Evolutionary conservation across 148 eudicot genomes (phyloP).

Genomic region (Diospyros kaki): DNA sequence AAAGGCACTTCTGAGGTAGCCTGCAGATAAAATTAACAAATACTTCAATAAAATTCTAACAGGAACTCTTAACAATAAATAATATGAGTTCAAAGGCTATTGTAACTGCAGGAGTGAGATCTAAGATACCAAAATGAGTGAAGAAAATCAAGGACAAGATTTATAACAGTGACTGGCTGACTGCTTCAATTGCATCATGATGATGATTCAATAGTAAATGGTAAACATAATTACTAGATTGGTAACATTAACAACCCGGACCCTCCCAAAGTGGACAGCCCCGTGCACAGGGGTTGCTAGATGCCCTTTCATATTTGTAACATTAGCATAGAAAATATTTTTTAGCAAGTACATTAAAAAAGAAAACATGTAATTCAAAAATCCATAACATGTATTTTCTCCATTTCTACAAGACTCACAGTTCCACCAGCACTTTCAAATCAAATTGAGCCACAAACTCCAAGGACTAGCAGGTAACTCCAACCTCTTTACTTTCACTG

Average conservation of each 20-base stretch:
- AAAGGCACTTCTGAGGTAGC: constrained; percentile 83
- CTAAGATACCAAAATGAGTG: neutral
- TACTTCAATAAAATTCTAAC: constrained; percentile 6
- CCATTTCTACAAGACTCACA: constrained; percentile 2
- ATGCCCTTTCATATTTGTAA: too few species aligned
- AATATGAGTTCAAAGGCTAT: constrained; percentile 3
- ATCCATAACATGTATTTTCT: neutral
- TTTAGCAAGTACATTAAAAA: too few species aligned
- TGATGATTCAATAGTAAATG: neutral
- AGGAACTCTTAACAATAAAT: neutral
- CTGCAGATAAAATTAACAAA: constrained; percentile 33
- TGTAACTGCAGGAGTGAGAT: neutral
- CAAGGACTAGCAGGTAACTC: neutral
- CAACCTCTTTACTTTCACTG: neutral
- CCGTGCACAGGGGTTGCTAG: too few species aligned
- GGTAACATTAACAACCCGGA: neutral
- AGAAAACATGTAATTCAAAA: neutral
- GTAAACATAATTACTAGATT: neutral
- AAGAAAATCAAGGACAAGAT: neutral
- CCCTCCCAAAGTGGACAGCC: too few species aligned
- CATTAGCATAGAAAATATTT: too few species aligned
- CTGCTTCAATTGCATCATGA: neutral
- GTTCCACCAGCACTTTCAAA: neutral
- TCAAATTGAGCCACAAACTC: neutral
- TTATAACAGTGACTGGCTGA: neutral